Evolutionary conservation across 306 rosid species (phyloP).

Genomic region (Lathyrus aphaca): DNA sequence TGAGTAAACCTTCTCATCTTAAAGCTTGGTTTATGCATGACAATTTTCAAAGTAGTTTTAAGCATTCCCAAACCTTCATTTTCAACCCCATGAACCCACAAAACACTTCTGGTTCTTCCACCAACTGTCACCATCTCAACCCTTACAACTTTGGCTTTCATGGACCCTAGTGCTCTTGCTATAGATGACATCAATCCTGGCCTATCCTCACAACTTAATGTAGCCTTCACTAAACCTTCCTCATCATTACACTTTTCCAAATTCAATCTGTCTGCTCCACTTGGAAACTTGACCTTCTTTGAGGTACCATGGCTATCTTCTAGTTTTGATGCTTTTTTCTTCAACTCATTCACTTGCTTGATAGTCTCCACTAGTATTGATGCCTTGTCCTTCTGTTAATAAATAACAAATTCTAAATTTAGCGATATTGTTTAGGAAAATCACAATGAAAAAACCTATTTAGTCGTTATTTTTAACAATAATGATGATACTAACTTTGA

Average conservation of each 20-base stretch:
- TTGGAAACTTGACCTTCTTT: slow-evolving; percentile 54
- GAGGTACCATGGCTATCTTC: slow-evolving; percentile 32
- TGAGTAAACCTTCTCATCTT: no score
- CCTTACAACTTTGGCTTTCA: slow-evolving; percentile 55
- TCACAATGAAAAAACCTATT: background rate
- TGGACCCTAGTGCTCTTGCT: slow-evolving; percentile 47
- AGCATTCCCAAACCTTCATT: no score
- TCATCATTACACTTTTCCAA: slow-evolving; percentile 48
- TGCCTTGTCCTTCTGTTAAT: slow-evolving; percentile 72
- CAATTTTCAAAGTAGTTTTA: no score
- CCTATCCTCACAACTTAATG: slow-evolving; percentile 66
- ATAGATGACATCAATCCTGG: slow-evolving; percentile 54
- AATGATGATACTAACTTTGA: slow-evolving; percentile 50
- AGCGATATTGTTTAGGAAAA: background rate
- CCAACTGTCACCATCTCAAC: slow-evolving; percentile 70
- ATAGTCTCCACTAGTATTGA: slow-evolving; percentile 62
- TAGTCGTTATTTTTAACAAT: background rate
- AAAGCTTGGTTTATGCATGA: no score
- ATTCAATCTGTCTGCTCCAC: slow-evolving; percentile 47
- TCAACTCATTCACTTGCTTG: slow-evolving; percentile 55
- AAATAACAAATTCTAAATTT: slow-evolving; percentile 1
- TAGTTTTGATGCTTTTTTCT: slow-evolving; percentile 48
- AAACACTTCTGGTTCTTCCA: no score
- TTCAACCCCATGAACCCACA: no score
- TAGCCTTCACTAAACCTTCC: slow-evolving; percentile 53